Evolutionary conservation across 257 asterid genomes (phyloP).

Genomic region (Capsicum rhomboideum): DNA sequence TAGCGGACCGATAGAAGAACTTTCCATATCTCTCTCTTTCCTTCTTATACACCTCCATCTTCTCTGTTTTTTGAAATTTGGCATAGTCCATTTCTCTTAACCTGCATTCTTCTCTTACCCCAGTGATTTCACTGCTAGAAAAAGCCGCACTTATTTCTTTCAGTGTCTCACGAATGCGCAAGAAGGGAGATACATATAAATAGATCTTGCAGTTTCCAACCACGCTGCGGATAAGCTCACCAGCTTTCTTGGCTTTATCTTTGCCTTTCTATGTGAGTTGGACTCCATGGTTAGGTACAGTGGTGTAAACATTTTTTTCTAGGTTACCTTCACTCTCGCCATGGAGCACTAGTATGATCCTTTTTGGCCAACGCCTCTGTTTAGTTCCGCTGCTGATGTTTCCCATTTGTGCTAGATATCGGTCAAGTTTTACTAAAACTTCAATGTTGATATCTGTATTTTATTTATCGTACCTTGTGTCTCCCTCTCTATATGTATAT

Average conservation of each 20-base stretch:
- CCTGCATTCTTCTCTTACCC: conserved; percentile 84
- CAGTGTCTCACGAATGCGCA: conserved; percentile 66
- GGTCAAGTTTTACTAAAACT: too few relatives aligned
- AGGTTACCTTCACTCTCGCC: conserved; percentile 81
- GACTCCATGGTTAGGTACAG: conserved; percentile 68
- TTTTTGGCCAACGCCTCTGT: conserved; percentile 43
- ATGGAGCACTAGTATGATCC: conserved; percentile 80
- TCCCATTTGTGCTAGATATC: background rate
- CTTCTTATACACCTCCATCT: conserved; percentile 70
- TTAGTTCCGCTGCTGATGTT: background rate
- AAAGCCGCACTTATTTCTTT: conserved; percentile 68
- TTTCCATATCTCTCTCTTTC: conserved; percentile 74
- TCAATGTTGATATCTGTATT: too few relatives aligned
- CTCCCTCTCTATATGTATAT: too few relatives aligned
- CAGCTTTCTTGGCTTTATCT: conserved; percentile 52
- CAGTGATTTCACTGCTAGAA: conserved; percentile 37
- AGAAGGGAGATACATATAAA: conserved; percentile 79
- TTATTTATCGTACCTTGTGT: too few relatives aligned
- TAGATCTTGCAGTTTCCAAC: conserved; percentile 56
- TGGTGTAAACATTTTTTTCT: conserved; percentile 49
- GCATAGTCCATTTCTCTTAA: conserved; percentile 86
- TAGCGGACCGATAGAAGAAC: conserved; percentile 78
- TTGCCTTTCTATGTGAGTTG: conserved; percentile 55
- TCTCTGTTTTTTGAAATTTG: conserved; percentile 65
- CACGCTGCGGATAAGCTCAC: conserved; percentile 39